Evolutionary conservation across 345 rosid species (phyloP).

Genomic region (Cardamine chenopodiifolia): DNA sequence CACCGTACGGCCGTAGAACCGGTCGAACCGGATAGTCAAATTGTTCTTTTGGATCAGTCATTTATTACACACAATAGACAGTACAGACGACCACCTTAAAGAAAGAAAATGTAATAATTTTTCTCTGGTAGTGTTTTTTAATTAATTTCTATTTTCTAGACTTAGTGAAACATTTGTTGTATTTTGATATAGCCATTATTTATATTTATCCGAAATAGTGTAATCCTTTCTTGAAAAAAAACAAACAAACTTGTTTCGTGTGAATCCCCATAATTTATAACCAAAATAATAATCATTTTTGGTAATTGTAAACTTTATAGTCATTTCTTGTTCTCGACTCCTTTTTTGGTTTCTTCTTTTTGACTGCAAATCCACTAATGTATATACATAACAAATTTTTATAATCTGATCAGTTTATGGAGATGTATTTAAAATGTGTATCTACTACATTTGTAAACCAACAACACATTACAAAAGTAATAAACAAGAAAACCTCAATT

Average conservation of each 20-base stretch:
- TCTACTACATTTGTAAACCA: conserved; percentile 31
- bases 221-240: background rate
- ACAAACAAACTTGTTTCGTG: background rate
- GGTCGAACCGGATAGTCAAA: conserved; percentile 38
- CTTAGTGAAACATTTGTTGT: background rate
- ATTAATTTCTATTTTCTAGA: background rate
- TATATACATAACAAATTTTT: background rate
- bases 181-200: background rate
- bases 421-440: conserved; percentile 5
- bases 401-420: background rate
- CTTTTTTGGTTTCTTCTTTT: background rate
- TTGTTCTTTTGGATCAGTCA: conserved; percentile 8
- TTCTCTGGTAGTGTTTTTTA: background rate
- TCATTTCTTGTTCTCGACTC: background rate
- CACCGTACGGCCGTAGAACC: conserved; percentile 29
- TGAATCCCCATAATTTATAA: background rate
- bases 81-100: background rate
- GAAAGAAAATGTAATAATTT: background rate
- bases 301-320: background rate
- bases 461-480: conserved; percentile 6
- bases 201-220: background rate
- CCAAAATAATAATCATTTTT: background rate
- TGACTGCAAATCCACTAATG: background rate
- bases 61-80: background rate
- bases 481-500: conserved; percentile 11